Evolutionary conservation across 1,139 yeast species (phyloP).

Genomic region (Yamadazyma kanchanaburiensis): DNA sequence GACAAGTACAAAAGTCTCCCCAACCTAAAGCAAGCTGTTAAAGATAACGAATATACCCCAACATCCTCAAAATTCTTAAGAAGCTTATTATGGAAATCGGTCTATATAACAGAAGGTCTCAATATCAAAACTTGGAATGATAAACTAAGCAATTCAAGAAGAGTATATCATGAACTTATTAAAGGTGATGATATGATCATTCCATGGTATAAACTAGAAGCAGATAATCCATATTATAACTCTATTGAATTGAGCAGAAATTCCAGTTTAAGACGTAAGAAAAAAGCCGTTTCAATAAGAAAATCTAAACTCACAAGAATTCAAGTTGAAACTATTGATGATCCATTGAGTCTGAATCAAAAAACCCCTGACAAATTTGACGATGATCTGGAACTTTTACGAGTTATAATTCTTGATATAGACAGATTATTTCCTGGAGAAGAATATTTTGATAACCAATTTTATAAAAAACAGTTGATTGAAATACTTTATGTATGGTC

Average conservation of each 20-base stretch:
- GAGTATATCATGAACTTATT: slow-evolving; percentile 35
- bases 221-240: slow-evolving; percentile 28
- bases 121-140: slow-evolving; percentile 35
- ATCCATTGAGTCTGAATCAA: slow-evolving; percentile 5
- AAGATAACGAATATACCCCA: slow-evolving; percentile 31
- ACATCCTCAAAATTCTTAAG: slow-evolving; percentile 23
- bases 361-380: slow-evolving; percentile 5
- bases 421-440: slow-evolving; percentile 64
- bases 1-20: slow-evolving; percentile 32
- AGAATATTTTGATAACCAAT: slow-evolving; percentile 36
- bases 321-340: slow-evolving; percentile 5
- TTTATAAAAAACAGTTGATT: slow-evolving; percentile 38
- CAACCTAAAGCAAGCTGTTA: slow-evolving; percentile 28
- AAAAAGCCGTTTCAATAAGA: slow-evolving; percentile 9
- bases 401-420: slow-evolving; percentile 59
- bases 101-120: slow-evolving; percentile 36
- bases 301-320: slow-evolving; percentile 14
- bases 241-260: slow-evolving; percentile 14
- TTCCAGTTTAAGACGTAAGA: slow-evolving; percentile 12
- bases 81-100: slow-evolving; percentile 37
- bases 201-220: slow-evolving; percentile 38
- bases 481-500: slow-evolving; percentile 56
- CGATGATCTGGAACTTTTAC: slow-evolving; percentile 23
- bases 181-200: slow-evolving; percentile 30
- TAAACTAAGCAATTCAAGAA: slow-evolving; percentile 27